Base-by-base conservation (phyloP, 768 basidiomycete genomes). In the Mycena indigotica region DNA sequence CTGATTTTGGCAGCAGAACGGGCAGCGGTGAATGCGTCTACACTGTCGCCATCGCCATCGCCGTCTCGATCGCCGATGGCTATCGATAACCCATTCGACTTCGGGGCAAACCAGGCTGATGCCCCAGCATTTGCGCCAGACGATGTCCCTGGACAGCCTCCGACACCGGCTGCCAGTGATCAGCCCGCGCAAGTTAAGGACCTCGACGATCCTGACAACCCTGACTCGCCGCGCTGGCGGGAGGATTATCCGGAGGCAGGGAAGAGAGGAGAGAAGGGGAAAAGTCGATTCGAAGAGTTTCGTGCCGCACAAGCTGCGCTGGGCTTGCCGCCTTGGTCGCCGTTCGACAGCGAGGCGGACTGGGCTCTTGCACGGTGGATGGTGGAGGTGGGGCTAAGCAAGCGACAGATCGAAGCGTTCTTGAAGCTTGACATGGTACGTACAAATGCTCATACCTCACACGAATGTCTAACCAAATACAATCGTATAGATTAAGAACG, bases 281-380 rank as follows among this genome's bases (percentile, higher is more conserved):
- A 55, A n/a, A 61, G 54, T 3, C 10, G 28, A 4, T 61, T 56
- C 26, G 59, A 56, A 39, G 28, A 35, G 12, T 48, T 56, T 1
- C 30, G 59, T 2, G 2, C 15, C 3, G 21, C 39, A 32, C 59
- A 61, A 29, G 3, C 3, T 17, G 50, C 23, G 12, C 17, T 24
- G 1, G 46, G 46, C 0, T 29, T 17, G 5, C 23, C 30, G 6
- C 50, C 55, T 10, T 56, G 55, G 50, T 25, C 28, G 1, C 59
- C 59, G 13, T 56, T 61, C 25, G 54, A 46, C 2, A 49, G 30
- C 45, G 51, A 61, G 28, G 59, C 50, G 0, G 55, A 61, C 13
- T 61, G 59, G 59, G 46, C 52, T 1, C 51, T 61, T 3, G 59
- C 59, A 3, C 41, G 38, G 28, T 61, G 59, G 59, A 38, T 61